Conservation (phyloP, 2,329 filamentous ascomycete genomes). For the Ophiobolus disseminans region DNA sequence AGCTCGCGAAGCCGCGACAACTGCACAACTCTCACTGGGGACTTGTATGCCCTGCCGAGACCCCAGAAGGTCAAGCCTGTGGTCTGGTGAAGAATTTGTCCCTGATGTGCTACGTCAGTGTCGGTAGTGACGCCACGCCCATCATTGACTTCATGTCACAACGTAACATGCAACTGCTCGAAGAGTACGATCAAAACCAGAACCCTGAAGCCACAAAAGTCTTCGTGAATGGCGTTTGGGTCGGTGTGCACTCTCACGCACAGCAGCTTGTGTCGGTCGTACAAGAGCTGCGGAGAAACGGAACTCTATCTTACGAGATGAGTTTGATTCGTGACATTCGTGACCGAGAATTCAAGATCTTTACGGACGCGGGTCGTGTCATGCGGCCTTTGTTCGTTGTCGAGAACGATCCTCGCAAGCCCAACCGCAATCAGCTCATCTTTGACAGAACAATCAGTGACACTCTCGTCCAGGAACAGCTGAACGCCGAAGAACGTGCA, state of each 20-base stretch:
- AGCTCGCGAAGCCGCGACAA: slow-evolving; percentile 96
- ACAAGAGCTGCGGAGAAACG: slow-evolving; percentile 76
- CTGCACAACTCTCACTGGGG: slow-evolving; percentile 99
- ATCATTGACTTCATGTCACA: slow-evolving; percentile 96
- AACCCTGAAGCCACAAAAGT: slow-evolving; percentile 96
- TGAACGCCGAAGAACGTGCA: slow-evolving; percentile 64
- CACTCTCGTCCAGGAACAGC: slow-evolving; percentile 75
- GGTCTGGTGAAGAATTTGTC: slow-evolving; percentile 97
- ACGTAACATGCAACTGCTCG: slow-evolving; percentile 92
- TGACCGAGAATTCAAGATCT: slow-evolving; percentile 97
- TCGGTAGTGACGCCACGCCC: slow-evolving; percentile 88
- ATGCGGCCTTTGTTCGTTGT: slow-evolving; percentile 94
- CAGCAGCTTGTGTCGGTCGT: slow-evolving; percentile 83
- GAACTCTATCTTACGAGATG: slow-evolving; percentile 88
- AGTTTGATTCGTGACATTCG: slow-evolving; percentile 95
- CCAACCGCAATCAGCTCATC: slow-evolving; percentile 77
- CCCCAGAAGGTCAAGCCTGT: slow-evolving; percentile 97
- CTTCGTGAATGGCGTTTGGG: slow-evolving; percentile 98
- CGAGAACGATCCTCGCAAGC: slow-evolving; percentile 79
- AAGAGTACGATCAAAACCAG: slow-evolving; percentile 74
- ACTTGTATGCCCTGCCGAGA: slow-evolving; percentile 94
- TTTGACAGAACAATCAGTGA: slow-evolving; percentile 81
- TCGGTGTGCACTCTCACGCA: slow-evolving; percentile 90
- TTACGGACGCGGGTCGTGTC: slow-evolving; percentile 94
- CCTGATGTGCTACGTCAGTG: slow-evolving; percentile 97